Evolutionary conservation across 352 stramenopile species (phyloP).

Genomic region (Phytophthora boehmeriae): DNA sequence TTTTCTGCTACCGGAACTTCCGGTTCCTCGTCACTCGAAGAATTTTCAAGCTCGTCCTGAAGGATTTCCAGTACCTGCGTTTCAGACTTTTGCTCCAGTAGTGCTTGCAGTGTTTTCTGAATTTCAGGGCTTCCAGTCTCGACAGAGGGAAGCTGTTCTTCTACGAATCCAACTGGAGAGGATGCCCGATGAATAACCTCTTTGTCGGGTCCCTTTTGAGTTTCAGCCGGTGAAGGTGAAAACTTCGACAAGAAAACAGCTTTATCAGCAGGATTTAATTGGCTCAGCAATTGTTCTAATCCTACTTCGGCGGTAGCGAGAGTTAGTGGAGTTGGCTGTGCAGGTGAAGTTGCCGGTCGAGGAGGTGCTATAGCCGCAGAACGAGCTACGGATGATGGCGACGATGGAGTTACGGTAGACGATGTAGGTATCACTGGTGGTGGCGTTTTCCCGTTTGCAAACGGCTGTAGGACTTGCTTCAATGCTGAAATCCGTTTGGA

Average conservation of each 20-base stretch:
- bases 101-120: slow-evolving; percentile 38
- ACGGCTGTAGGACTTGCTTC: slow-evolving; percentile 52
- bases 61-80: slow-evolving; percentile 49
- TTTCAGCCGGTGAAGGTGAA: slow-evolving; percentile 3
- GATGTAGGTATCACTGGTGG: not conserved
- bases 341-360: not conserved
- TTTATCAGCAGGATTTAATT: slow-evolving; percentile 34
- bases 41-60: slow-evolving; percentile 17
- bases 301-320: slow-evolving; percentile 31
- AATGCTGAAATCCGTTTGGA: slow-evolving; percentile 54
- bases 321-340: slow-evolving; percentile 9
- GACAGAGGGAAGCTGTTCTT: slow-evolving; percentile 7
- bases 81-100: slow-evolving; percentile 46
- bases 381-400: slow-evolving; percentile 14
- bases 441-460: slow-evolving; percentile 47
- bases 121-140: slow-evolving; percentile 20
- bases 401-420: slow-evolving; percentile 4
- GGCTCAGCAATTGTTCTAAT: slow-evolving; percentile 31
- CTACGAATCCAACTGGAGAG: slow-evolving; percentile 44
- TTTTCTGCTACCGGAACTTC: not conserved
- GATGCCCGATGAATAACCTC: slow-evolving; percentile 28
- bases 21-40: not conserved
- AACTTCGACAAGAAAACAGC: slow-evolving; percentile 36
- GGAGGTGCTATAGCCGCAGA: too few species aligned
- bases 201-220: not conserved